Conservation (phyloP, 768 basidiomycete genomes). For the Mycena indigotica region DNA sequence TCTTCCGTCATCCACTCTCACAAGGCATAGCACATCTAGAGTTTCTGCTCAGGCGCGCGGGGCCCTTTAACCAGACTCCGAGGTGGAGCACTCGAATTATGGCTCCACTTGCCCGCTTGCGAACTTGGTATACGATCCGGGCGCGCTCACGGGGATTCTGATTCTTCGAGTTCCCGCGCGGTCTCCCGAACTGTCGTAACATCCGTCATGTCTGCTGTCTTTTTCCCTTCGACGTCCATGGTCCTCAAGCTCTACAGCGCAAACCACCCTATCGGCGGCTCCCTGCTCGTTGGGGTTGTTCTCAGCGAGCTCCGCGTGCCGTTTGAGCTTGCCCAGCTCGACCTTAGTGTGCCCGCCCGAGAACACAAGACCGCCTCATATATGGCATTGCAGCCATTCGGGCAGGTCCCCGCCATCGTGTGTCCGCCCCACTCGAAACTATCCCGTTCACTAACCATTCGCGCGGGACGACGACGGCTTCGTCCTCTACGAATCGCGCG, state of each 20-base stretch:
- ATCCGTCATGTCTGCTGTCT: no score
- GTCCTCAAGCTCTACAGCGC: neutral
- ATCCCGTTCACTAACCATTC: neutral
- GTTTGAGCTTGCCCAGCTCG: neutral
- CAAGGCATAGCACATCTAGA: no score
- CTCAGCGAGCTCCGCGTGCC: neutral
- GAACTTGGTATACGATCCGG: no score
- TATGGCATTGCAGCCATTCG: neutral
- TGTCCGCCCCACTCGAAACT: neutral
- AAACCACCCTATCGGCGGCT: neutral
- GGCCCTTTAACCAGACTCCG: no score
- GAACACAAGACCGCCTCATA: neutral
- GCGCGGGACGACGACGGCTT: constrained; percentile 62
- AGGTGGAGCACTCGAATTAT: no score
- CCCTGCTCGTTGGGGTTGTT: neutral
- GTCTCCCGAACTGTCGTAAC: no score
- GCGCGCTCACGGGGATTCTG: no score
- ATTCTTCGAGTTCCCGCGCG: no score
- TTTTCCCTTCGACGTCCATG: no score
- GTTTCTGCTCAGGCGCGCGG: no score
- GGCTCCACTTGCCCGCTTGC: no score
- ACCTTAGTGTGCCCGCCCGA: neutral
- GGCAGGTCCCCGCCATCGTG: constrained; percentile 36
- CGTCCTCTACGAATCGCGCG: constrained; percentile 64
- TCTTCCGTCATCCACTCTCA: no score